Percentiles rank a stretch among this genome's conserved stretches.
Evolutionary conservation across 1,284 basidiomycete genomes (phyloP).

Genomic region (Athelia psychrophila): DNA sequence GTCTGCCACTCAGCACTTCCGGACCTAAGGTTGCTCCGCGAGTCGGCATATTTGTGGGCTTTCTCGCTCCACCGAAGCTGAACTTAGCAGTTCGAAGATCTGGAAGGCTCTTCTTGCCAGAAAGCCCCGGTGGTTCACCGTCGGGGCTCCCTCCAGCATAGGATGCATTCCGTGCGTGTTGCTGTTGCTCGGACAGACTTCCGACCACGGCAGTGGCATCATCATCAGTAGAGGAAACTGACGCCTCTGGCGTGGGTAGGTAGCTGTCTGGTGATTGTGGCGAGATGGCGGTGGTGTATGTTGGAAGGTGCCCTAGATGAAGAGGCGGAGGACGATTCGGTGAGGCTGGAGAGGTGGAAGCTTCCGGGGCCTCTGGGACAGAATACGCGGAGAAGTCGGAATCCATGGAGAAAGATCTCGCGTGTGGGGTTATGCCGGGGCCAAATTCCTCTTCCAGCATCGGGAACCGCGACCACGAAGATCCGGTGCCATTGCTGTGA

Average conservation of each 20-base stretch:
- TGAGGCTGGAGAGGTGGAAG: constrained; percentile 16
- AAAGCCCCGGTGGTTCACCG: constrained; percentile 34
- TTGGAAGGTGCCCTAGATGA: constrained; percentile 43
- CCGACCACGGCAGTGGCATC: constrained; percentile 24
- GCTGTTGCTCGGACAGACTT: constrained; percentile 19
- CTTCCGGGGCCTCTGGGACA: constrained; percentile 33
- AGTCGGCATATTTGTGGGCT: constrained; percentile 14
- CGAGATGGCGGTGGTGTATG: constrained; percentile 36
- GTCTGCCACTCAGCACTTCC: constrained; percentile 1
- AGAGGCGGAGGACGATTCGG: constrained; percentile 48
- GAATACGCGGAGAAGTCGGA: constrained; percentile 55
- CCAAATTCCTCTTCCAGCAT: constrained; percentile 30
- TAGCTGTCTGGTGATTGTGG: constrained; percentile 55
- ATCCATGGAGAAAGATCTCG: constrained; percentile 62
- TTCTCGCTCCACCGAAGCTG: constrained; percentile 28
- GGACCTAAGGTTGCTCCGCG: not conserved
- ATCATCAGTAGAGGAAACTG: constrained; percentile 38
- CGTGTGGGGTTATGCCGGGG: constrained; percentile 45
- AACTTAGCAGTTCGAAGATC: constrained; percentile 68
- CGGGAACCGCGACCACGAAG: constrained; percentile 41
- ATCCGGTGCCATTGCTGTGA: constrained; percentile 37
- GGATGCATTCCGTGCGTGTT: constrained; percentile 60
- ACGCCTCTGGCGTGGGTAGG: constrained; percentile 58
- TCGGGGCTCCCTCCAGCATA: constrained; percentile 40
- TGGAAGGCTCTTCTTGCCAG: constrained; percentile 83